Base-by-base conservation (phyloP, 2,329 filamentous ascomycete genomes). In the Stagonosporopsis vannaccii region DNA sequence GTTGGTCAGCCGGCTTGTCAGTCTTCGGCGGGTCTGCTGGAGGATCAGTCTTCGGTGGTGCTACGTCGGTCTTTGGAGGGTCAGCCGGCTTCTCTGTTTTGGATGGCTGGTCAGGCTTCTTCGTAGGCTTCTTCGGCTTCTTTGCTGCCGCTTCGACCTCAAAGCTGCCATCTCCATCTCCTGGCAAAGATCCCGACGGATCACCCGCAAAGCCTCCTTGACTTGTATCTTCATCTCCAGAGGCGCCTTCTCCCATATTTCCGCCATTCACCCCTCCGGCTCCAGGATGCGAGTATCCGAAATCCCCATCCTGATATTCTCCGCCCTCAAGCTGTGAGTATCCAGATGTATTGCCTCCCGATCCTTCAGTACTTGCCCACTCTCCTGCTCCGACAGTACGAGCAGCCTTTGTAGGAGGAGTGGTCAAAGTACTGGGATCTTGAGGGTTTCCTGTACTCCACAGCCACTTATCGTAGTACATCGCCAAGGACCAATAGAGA, bases 371-470 rank as follows among this genome's bases (percentile, higher is more conserved):
- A 26, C 25, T 26, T 9, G 25, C 25, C 25, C 25, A 26, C 11
- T 41, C 46, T 33, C 7, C 46, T 6, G 30, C 43, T 37, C 7
- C 37, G n/a, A 44, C 45, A 13, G 43, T 12, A 28, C 33, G 20
- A 17, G 40, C 44, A 49, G 43, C 37, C 33, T 51, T 35, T 1
- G 17, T 47, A 1, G 56, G 22, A 11, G 47, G n/a, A 26, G 46
- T 13, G 6, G 30, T 42, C 30, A 52, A 19, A 17, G 23, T 32
- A n/a, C 15, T 48, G 19, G 37, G 42, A 6, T 41, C 39, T 13
- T 48, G 51, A 12, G 56, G 56, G 13, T 56, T 59, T 2, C 56
- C 56, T 15, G 56, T 59, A n/a, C 51, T 56, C 56, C 56, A 59
- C 6, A 56, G 2, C 46, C 47, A 59, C 8, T 52, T 46, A n/a